phyloP scores from a whole-genome alignment of 2,329 filamentous ascomycete species.

The Torrubiellomyces zombiae region DNA sequence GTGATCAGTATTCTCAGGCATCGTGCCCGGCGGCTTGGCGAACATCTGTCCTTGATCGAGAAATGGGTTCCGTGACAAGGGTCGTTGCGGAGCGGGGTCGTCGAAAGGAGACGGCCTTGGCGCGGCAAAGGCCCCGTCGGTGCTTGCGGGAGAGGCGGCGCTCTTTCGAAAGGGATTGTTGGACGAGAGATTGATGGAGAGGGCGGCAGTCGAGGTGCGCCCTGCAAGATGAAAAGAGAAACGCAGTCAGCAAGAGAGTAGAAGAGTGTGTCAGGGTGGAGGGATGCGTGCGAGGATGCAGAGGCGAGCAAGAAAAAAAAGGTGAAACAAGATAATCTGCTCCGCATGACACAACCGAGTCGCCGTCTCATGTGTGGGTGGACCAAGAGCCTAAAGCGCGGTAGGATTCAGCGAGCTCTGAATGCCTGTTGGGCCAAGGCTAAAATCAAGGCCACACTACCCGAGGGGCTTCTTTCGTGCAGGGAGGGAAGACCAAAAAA shows the following conservation, averaged over 20 bases:
- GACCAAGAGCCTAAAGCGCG: constrained; percentile 1
- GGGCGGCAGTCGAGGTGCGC: constrained; percentile 16
- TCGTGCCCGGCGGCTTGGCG: constrained; percentile 27
- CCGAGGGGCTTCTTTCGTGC: too few relatives aligned
- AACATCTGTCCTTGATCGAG: constrained; percentile 36
- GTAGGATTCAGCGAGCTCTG: too few relatives aligned
- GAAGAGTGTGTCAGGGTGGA: too few relatives aligned
- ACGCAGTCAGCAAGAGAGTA: too few relatives aligned
- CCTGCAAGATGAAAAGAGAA: constrained; percentile 5
- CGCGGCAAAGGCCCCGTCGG: constrained; percentile 16
- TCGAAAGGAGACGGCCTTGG: constrained; percentile 41
- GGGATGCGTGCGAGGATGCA: too few relatives aligned
- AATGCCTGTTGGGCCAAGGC: too few relatives aligned
- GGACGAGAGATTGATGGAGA: constrained; percentile 55
- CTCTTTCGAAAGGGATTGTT: constrained; percentile 73
- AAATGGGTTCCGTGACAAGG: constrained; percentile 60
- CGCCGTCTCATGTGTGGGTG: constrained; percentile 1
- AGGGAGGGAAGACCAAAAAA: too few relatives aligned
- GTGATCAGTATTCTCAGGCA: constrained; percentile 30
- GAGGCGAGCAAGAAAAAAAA: constrained; percentile 3
- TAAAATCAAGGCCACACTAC: too few relatives aligned
- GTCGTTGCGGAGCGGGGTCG: constrained; percentile 36
- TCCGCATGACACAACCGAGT: constrained; percentile 5
- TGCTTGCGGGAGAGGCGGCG: constrained; percentile 39
- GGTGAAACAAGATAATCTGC: constrained; percentile 10